Conservation (phyloP, 768 basidiomycete species). For the Melanogaster broomeanus region DNA sequence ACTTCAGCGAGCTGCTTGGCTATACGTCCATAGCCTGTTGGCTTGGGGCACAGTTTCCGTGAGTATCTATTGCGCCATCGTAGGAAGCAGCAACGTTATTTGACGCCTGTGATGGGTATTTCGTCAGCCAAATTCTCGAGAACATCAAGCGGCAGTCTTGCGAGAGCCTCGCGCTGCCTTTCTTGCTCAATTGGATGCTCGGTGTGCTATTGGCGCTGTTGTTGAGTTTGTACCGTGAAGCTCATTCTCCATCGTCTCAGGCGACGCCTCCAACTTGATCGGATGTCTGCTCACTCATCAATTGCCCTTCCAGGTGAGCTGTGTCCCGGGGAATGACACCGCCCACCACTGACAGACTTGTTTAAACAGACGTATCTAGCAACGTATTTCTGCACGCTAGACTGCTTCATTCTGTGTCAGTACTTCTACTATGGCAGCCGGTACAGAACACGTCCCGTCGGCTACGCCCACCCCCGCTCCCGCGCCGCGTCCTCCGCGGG, state of each 20-base stretch:
- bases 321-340: background rate
- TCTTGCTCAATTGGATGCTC: constrained; percentile 90
- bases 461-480: constrained; percentile 41
- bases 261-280: constrained; percentile 90
- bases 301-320: constrained; percentile 87
- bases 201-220: constrained; percentile 49
- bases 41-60: constrained; percentile 90
- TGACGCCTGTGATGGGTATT: constrained; percentile 3
- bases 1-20: constrained; percentile 65
- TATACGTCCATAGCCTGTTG: constrained; percentile 75
- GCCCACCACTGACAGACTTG: constrained; percentile 7
- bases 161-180: constrained; percentile 90
- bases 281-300: constrained; percentile 92
- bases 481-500: constrained; percentile 46
- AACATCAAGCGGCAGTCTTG: constrained; percentile 76
- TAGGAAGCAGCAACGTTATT: constrained; percentile 1
- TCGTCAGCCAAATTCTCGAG: constrained; percentile 75
- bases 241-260: constrained; percentile 39
- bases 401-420: constrained; percentile 73
- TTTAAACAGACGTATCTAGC: constrained; percentile 79
- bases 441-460: constrained; percentile 34
- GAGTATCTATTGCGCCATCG: constrained; percentile 36
- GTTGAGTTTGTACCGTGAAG: background rate
- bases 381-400: constrained; percentile 85
- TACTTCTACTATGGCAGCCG: constrained; percentile 72